Percentiles rank a stretch among this genome's conserved stretches.
Evolutionary conservation across 1,139 yeast genomes (phyloP).

Genomic region (Saccharomycopsis crataegensis): DNA sequence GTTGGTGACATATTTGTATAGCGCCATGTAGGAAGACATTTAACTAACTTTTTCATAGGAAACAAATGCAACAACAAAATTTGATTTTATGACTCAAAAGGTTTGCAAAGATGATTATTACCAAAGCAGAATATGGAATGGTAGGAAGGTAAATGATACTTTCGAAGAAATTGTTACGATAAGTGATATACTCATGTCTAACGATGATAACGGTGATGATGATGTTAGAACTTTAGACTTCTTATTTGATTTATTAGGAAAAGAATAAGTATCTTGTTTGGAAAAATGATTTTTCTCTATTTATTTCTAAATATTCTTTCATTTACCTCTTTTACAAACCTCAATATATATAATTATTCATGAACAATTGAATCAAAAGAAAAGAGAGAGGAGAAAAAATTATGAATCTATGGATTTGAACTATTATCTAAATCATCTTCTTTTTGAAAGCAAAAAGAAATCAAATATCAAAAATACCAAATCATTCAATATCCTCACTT

Average conservation of each 20-base stretch:
- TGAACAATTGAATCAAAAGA: neutral
- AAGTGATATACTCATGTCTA: too few species aligned
- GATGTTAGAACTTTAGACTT: neutral
- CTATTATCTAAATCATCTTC: neutral
- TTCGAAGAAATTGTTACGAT: neutral
- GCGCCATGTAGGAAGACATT: too few species aligned
- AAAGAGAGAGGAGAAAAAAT: neutral
- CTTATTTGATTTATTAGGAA: neutral
- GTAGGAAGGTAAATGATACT: neutral
- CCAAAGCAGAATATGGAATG: neutral
- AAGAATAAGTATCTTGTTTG: too few species aligned
- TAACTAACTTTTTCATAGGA: neutral
- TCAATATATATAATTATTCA: neutral
- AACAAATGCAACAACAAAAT: neutral
- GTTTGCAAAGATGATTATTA: conserved; percentile 1
- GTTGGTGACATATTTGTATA: neutral
- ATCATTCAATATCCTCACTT: neutral
- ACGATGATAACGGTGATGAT: too few species aligned
- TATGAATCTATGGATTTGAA: neutral
- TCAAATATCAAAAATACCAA: too few species aligned
- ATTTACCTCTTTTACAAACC: too few species aligned
- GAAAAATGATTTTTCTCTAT: too few species aligned
- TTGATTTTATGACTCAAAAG: neutral
- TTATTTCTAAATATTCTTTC: too few species aligned
- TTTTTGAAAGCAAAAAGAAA: neutral